A percentile compares a stretch with the other conserved stretches of the same genome.
These are phyloP conservation scores for Scytalidium lignicola DNA, from an alignment of 2,329 filamentous ascomycete genomes.

Conservation along the genomic window DNA sequence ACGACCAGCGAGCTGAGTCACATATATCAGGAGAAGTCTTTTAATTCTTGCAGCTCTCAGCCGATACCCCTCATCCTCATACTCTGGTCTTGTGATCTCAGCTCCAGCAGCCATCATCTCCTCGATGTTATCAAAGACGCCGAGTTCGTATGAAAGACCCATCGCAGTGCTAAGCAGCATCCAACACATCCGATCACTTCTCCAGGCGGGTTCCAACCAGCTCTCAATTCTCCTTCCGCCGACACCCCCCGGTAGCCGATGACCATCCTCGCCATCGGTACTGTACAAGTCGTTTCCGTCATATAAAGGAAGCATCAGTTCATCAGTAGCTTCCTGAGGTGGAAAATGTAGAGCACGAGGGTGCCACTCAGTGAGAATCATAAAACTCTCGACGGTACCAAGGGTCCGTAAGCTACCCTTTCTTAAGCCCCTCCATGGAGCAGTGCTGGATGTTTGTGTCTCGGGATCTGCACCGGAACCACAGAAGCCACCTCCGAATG, in stretches of 20 bases:
- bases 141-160: constrained; percentile 86
- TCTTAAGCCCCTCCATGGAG: constrained; percentile 63
- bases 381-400: constrained; percentile 88
- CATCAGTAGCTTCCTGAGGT: constrained; percentile 68
- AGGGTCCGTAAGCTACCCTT: constrained; percentile 81
- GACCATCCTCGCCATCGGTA: constrained; percentile 39
- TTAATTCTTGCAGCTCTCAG: constrained; percentile 77
- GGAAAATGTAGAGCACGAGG: constrained; percentile 92
- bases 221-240: constrained; percentile 85
- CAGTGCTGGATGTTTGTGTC: constrained; percentile 59
- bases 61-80: constrained; percentile 71
- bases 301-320: constrained; percentile 59
- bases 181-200: constrained; percentile 95
- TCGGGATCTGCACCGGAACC: constrained; percentile 61
- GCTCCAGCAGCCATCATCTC: constrained; percentile 57
- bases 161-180: constrained; percentile 91
- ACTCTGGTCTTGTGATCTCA: constrained; percentile 56
- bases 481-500: constrained; percentile 84
- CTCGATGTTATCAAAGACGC: constrained; percentile 88
- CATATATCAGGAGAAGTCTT: constrained; percentile 81
- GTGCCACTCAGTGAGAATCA: constrained; percentile 97
- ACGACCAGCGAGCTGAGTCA: constrained; percentile 88
- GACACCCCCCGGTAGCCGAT: constrained; percentile 46
- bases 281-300: constrained; percentile 38
- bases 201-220: constrained; percentile 95